These are phyloP conservation scores for Penicillium nucicola DNA, from an alignment of 495 filamentous ascomycete species.

Conservation along the genomic window DNA sequence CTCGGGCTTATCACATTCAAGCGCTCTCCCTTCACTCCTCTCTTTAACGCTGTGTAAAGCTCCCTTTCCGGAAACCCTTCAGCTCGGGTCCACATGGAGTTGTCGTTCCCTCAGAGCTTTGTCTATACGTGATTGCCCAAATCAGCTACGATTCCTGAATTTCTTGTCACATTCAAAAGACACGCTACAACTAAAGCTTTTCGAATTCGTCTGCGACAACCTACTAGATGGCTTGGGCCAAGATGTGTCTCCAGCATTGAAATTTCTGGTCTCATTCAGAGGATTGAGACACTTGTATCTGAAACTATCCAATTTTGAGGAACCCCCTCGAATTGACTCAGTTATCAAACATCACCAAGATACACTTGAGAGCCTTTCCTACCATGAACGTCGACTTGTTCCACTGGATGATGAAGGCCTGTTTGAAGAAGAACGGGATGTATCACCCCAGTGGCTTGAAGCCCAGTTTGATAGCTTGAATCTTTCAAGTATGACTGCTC, in stretches of 20 bases:
- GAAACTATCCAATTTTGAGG: slow-evolving; percentile 4
- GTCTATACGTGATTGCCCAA: neutral
- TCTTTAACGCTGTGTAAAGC: neutral
- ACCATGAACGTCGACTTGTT: slow-evolving; percentile 7
- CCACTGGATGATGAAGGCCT: slow-evolving; percentile 6
- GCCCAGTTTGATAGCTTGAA: neutral
- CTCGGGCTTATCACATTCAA: neutral
- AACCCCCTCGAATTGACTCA: neutral
- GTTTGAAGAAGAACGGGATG: slow-evolving; percentile 2
- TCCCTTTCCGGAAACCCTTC: neutral
- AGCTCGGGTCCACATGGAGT: neutral
- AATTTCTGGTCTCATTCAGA: neutral
- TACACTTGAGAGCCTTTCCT: slow-evolving; percentile 6
- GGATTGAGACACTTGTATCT: slow-evolving; percentile 1
- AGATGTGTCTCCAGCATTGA: neutral
- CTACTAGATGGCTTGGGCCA: neutral
- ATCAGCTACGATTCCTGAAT: neutral
- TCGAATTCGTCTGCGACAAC: neutral
- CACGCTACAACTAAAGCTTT: neutral
- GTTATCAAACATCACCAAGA: slow-evolving; percentile 1
- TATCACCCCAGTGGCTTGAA: neutral
- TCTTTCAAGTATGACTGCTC: neutral
- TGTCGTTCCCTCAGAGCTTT: neutral
- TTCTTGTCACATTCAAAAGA: neutral
- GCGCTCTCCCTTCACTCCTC: neutral